Base-by-base conservation (phyloP, 257 asterid genomes). In the Parsonsia alboflavescens region DNA sequence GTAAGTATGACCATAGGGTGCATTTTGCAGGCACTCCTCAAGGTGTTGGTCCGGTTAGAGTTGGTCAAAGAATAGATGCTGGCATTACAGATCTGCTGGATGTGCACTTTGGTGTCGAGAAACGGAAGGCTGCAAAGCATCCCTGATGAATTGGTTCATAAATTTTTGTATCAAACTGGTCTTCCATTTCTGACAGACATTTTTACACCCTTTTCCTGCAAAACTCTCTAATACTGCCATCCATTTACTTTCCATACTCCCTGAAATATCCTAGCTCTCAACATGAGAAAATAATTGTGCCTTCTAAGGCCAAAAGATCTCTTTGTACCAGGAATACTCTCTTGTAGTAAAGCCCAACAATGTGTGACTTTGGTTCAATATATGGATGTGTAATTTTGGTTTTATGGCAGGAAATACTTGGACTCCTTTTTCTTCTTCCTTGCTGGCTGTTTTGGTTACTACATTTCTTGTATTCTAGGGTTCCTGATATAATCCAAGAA, bases 1-100 rank as follows among this genome's bases (percentile, higher is more conserved):
- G 28, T 39, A 17, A 10, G 5, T n/a, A 13, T 24, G 28, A 17
- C 2, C 67, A 53, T 59, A 1, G 72, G 19, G 57, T 16, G 46
- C 58, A 75, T 58, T 49, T 26, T 80, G 85, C 89, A 94, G 99
- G 99, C 46, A 94, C 99, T 70, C 99, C 99, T 30, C 54, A 87
- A 84, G 98, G 98, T 36, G 96, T 88, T 59, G 96, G 97, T 73
- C 96, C 97, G 10, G 97, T 94, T 26, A 87, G 84, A 83, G 81
- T 87, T 57, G 99, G 99, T 41, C 97, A 94, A 80, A 87, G 80
- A 77, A 83, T 94, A 46, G 97, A 94, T 53, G 97, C 97, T 75
- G 99, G 99, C 71, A 88, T 94, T 74, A 92, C 96, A 1, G 99
- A 91, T 62, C 69, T 94, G 56, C 15, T 89, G 81, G 97, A 90